These are phyloP conservation scores for Jackrogersella multiformis DNA, from an alignment of 495 filamentous ascomycete genomes.

Conservation along the genomic window DNA sequence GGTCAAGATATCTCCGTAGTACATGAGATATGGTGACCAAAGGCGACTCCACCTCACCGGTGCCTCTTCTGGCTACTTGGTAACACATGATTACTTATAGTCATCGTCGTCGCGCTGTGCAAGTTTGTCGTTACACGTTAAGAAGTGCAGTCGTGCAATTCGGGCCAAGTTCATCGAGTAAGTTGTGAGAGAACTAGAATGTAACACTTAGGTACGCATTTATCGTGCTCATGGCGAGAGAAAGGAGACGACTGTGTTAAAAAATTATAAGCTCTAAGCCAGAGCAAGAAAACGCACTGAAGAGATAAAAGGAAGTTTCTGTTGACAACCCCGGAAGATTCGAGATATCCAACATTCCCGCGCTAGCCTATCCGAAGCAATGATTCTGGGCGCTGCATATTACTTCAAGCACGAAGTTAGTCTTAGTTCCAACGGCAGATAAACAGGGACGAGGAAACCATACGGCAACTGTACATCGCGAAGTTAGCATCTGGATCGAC, in stretches of 20 bases:
- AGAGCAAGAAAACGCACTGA: no score
- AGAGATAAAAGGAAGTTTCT: not conserved
- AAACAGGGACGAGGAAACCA: not conserved
- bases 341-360: not conserved
- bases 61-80: not conserved
- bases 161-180: not conserved
- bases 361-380: not conserved
- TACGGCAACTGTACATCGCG: not conserved
- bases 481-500: not conserved
- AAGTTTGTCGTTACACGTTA: not conserved
- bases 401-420: not conserved
- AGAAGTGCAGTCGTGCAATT: not conserved
- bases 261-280: no score
- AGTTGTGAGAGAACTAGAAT: not conserved
- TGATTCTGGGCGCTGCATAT: not conserved
- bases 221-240: no score
- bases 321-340: not conserved
- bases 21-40: slow-evolving; percentile 7
- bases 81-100: slow-evolving; percentile 1
- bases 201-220: no score
- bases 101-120: slow-evolving; percentile 1
- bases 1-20: not conserved
- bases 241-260: no score
- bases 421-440: not conserved
- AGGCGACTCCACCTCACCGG: not conserved